phyloP scores from a whole-genome alignment of 2,329 filamentous ascomycete genomes.

The Nakataea oryzae region DNA sequence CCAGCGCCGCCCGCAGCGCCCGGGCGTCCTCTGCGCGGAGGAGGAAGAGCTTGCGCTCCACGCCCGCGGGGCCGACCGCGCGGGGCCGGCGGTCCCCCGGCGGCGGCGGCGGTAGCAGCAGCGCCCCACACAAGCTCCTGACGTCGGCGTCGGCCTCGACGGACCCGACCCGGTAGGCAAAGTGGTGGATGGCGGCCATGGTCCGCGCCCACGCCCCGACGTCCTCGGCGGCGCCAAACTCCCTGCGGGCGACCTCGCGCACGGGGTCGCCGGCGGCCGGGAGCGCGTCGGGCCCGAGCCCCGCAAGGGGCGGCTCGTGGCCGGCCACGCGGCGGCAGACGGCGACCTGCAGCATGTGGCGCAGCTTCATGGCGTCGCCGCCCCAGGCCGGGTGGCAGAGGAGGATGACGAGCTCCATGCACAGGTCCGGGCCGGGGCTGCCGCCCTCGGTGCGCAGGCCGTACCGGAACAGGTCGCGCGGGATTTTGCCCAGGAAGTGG shows the following conservation, averaged over 20 bases:
- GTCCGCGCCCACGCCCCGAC: too few species aligned
- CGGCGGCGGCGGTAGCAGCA: not conserved
- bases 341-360: constrained; percentile 1
- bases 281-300: not conserved
- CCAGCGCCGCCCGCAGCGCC: constrained; percentile 1
- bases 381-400: constrained; percentile 4
- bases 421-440: not conserved
- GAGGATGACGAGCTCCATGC: constrained; percentile 1
- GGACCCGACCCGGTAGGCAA: not conserved
- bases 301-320: constrained; percentile 2
- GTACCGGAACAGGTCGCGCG: constrained; percentile 4
- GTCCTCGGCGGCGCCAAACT: not conserved
- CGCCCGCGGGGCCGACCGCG: not conserved
- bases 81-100: not conserved
- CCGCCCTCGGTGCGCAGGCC: not conserved
- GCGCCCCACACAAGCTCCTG: not conserved
- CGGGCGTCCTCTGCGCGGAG: not conserved
- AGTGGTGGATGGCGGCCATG: not conserved
- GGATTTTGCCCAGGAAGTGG: constrained; percentile 1
- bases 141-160: constrained; percentile 1
- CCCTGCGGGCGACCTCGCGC: not conserved
- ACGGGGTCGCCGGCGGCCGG: not conserved
- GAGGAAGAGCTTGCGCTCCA: constrained; percentile 1
- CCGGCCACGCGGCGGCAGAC: not conserved
- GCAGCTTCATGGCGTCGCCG: not conserved